These are phyloP conservation scores for Calonectria honghensis DNA, from an alignment of 2,329 filamentous ascomycete genomes.

Conservation along the genomic window DNA sequence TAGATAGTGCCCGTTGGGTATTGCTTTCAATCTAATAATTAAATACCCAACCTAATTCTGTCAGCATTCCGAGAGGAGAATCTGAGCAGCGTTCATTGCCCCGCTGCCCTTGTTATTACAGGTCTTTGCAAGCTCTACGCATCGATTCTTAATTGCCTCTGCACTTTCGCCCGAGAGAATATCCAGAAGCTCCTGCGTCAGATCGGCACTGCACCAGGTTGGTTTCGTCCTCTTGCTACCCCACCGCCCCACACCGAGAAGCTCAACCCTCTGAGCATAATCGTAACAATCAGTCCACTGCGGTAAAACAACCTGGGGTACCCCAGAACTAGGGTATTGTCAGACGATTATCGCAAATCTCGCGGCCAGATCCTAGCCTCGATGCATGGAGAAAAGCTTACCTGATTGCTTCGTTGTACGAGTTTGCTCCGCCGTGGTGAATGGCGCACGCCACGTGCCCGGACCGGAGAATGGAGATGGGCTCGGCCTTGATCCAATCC, in stretches of 20 bases:
- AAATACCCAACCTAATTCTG: not conserved
- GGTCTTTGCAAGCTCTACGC: constrained; percentile 4
- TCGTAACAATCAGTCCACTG: constrained; percentile 69
- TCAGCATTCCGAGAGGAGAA: constrained; percentile 22
- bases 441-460: constrained; percentile 63
- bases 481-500: constrained; percentile 64
- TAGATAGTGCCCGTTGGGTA: not conserved
- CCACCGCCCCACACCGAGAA: constrained; percentile 63
- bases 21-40: not conserved
- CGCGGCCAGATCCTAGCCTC: not conserved
- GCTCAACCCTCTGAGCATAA: constrained; percentile 65
- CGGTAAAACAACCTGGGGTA: constrained; percentile 67
- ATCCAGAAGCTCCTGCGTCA: constrained; percentile 16
- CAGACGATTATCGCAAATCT: constrained; percentile 13
- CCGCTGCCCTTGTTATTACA: constrained; percentile 26
- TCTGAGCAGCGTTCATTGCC: constrained; percentile 19
- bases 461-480: constrained; percentile 60
- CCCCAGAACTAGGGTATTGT: constrained; percentile 59
- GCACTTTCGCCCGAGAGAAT: constrained; percentile 20
- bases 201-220: constrained; percentile 46
- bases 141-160: constrained; percentile 4
- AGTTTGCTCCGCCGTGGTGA: constrained; percentile 69
- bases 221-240: constrained; percentile 51
- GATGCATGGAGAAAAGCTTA: constrained; percentile 48
- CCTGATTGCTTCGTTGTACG: constrained; percentile 62